Percentiles rank a stretch among this genome's conserved stretches.
Conservation (phyloP, 176 grass and related monocot genomes). For the Juncus inflexus region DNA sequence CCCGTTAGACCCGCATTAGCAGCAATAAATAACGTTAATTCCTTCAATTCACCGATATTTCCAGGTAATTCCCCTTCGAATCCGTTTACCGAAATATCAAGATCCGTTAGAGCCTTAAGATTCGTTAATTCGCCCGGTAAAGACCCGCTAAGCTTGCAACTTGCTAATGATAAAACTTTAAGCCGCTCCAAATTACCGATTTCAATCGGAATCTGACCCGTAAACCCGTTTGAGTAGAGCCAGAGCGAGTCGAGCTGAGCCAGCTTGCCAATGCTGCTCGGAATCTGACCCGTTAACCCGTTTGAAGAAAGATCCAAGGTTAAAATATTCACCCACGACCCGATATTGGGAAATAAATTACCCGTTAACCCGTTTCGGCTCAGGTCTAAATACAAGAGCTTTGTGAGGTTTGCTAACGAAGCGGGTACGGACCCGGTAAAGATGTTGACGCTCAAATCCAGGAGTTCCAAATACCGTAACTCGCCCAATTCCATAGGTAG, state of each 20-base stretch:
- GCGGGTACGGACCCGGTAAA: conserved; percentile 58
- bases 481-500: conserved; percentile 66
- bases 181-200: conserved; percentile 63
- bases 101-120: conserved; percentile 59
- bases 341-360: conserved; percentile 63
- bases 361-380: conserved; percentile 62
- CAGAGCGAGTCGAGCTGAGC: conserved; percentile 46
- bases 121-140: conserved; percentile 56
- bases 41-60: conserved; percentile 49
- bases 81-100: conserved; percentile 86
- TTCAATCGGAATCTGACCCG: conserved; percentile 61
- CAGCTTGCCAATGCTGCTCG: conserved; percentile 56
- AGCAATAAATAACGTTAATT: conserved; percentile 60
- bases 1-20: conserved; percentile 56
- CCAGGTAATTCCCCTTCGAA: conserved; percentile 61
- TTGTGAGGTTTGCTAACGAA: conserved; percentile 54
- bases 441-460: conserved; percentile 52
- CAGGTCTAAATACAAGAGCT: conserved; percentile 62
- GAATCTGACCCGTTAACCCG: conserved; percentile 57
- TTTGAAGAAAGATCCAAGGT: conserved; percentile 85
- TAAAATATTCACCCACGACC: conserved; percentile 45
- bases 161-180: conserved; percentile 48
- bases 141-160: conserved; percentile 57
- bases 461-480: conserved; percentile 53
- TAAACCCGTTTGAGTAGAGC: conserved; percentile 58